A percentile compares a stretch with the other conserved stretches of the same genome.
Evolutionary conservation across 805 yeast species (phyloP).

Genomic region (Kuraishia hungarica): DNA sequence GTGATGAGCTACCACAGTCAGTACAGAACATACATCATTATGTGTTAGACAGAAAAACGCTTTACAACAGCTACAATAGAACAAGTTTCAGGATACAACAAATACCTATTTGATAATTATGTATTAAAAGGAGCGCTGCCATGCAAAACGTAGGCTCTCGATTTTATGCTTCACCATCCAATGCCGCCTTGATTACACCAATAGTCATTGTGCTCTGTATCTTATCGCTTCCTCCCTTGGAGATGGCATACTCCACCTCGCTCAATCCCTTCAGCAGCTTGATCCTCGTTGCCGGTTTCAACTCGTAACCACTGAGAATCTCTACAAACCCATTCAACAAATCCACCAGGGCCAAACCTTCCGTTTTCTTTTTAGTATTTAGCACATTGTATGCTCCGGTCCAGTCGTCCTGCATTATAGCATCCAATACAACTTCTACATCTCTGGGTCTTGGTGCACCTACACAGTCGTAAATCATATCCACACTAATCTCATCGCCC

Average conservation of each 20-base stretch:
- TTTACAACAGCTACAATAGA: no score
- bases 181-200: constrained; percentile 69
- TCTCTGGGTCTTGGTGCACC: constrained; percentile 94
- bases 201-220: constrained; percentile 86
- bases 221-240: constrained; percentile 88
- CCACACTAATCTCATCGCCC: constrained; percentile 51
- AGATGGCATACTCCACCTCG: constrained; percentile 85
- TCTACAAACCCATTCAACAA: constrained; percentile 69
- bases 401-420: constrained; percentile 86
- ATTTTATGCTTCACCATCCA: constrained; percentile 33
- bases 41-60: no score
- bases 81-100: no score
- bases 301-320: constrained; percentile 58
- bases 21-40: no score
- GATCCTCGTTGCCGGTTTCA: constrained; percentile 54
- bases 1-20: no score
- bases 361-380: constrained; percentile 51
- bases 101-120: no score
- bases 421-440: constrained; percentile 63
- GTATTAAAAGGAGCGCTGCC: neutral
- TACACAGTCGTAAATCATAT: constrained; percentile 85
- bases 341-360: constrained; percentile 89
- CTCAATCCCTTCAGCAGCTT: constrained; percentile 62
- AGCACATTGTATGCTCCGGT: constrained; percentile 63
- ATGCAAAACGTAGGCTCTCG: no score